Conservation (phyloP, 805 yeast genomes). For the Yarrowia phangngaensis region DNA sequence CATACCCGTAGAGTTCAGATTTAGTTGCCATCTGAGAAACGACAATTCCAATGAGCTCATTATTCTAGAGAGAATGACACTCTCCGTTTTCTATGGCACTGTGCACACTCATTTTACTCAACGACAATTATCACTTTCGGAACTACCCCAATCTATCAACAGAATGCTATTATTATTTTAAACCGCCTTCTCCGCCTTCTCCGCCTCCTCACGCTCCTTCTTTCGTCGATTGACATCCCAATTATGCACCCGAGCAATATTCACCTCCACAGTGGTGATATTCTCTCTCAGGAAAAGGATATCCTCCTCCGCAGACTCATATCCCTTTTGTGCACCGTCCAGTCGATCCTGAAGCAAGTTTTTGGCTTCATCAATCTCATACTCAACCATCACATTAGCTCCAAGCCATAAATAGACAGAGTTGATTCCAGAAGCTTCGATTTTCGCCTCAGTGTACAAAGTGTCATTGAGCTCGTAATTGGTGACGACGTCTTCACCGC, state of each 20-base stretch:
- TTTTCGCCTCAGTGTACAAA: constrained; percentile 73
- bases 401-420: constrained; percentile 93
- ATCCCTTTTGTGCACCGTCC: constrained; percentile 55
- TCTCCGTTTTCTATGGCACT: too few species aligned
- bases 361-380: constrained; percentile 83
- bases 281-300: constrained; percentile 79
- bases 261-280: constrained; percentile 96
- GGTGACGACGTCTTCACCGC: constrained; percentile 52
- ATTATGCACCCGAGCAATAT: constrained; percentile 68
- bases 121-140: too few species aligned
- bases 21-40: too few species aligned
- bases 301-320: constrained; percentile 69
- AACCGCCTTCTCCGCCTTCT: constrained; percentile 2
- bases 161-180: too few species aligned
- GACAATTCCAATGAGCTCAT: too few species aligned
- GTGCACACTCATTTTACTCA: too few species aligned
- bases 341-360: constrained; percentile 62
- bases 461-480: constrained; percentile 93
- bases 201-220: constrained; percentile 29
- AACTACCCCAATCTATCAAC: too few species aligned
- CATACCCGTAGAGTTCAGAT: too few species aligned
- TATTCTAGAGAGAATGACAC: too few species aligned
- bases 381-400: constrained; percentile 95
- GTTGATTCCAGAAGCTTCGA: constrained; percentile 50
- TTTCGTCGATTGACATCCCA: constrained; percentile 42